Base-by-base conservation (phyloP, 2,329 filamentous ascomycete species). In the Ophiostoma sp. region DNA sequence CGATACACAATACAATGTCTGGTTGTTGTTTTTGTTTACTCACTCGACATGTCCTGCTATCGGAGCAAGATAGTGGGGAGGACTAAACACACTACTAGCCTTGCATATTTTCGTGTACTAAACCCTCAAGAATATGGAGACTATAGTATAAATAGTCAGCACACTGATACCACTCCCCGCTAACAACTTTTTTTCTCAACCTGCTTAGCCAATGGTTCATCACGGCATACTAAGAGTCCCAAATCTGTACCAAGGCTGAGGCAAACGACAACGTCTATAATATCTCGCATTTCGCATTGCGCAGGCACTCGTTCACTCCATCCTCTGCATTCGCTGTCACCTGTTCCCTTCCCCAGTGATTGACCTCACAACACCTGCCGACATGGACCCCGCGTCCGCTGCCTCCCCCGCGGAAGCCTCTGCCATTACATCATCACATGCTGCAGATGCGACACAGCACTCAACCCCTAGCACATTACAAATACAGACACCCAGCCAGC, bases 311-410 rank as follows among this genome's bases (percentile, higher is more conserved):
- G 12, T 62, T 3, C 2, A 41, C 18, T 18, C 38, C 4, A 5
- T n/a, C n/a, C 5, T 14, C n/a, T 47, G 45, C 12, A 47, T 27
- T 27, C 27, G 27, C 27, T 27, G 27, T 27, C 27, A 27, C 27
- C 27, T 2, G 27, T 27, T 27, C 27, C 27, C 27, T 27, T 27
- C 27, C 55, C 12, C 16, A 6, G 9, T 38, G 4, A 58, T 58
- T 38, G 49, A 36, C 8, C 8, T 16, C 27, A 36, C 36, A 38
- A 4, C 42, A 7, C 9, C 12, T 12, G 6, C 55, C 3, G 42
- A 16, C 12, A 68, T 68, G 67, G 67, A 68, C 55, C 55, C 67
- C 55, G 64, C 55, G 64, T 66, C 67, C 64, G 66, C 47, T 42
- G 3, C 42, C 36, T 55, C 52, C 42, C 52, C 52, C 55, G 40